Evolutionary conservation across 768 basidiomycete species (phyloP).

Genomic region (Ramaria sp.): DNA sequence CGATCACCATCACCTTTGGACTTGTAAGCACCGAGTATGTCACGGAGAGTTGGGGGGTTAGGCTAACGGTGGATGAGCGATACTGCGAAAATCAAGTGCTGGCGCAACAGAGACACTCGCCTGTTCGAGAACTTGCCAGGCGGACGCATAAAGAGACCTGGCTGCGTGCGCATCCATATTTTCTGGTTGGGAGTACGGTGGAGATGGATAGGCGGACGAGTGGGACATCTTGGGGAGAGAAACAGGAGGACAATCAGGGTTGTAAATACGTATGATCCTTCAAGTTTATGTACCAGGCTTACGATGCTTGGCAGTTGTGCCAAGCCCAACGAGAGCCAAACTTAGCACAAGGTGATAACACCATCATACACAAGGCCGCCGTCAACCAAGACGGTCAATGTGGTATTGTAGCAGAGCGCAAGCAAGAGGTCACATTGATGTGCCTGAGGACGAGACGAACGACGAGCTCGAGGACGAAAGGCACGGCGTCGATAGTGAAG

Average conservation of each 20-base stretch:
- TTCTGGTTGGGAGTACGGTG: conserved; percentile 13
- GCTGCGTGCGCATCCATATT: conserved; percentile 10
- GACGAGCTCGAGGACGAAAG: not conserved
- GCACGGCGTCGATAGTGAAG: not conserved
- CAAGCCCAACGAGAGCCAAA: conserved; percentile 9
- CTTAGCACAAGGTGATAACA: conserved; percentile 9
- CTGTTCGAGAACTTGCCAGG: conserved; percentile 37
- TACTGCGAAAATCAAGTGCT: not conserved
- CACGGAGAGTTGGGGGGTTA: conserved; percentile 72
- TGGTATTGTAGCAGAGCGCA: not conserved
- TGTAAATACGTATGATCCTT: conserved; percentile 5
- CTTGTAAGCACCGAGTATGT: conserved; percentile 79
- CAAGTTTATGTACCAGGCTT: conserved; percentile 5
- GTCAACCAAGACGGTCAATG: not conserved
- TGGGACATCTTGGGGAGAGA: conserved; percentile 3
- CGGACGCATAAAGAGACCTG: conserved; percentile 29
- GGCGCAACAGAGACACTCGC: conserved; percentile 17
- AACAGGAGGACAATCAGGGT: not conserved
- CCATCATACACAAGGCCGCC: not conserved
- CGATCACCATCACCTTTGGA: conserved; percentile 85
- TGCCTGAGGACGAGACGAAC: not conserved
- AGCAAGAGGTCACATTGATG: not conserved
- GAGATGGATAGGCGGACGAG: conserved; percentile 14
- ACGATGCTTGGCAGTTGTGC: conserved; percentile 7
- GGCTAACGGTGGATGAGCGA: conserved; percentile 29